phyloP scores from a whole-genome alignment of 2,329 filamentous ascomycete genomes.

The Alternaria sp. region DNA sequence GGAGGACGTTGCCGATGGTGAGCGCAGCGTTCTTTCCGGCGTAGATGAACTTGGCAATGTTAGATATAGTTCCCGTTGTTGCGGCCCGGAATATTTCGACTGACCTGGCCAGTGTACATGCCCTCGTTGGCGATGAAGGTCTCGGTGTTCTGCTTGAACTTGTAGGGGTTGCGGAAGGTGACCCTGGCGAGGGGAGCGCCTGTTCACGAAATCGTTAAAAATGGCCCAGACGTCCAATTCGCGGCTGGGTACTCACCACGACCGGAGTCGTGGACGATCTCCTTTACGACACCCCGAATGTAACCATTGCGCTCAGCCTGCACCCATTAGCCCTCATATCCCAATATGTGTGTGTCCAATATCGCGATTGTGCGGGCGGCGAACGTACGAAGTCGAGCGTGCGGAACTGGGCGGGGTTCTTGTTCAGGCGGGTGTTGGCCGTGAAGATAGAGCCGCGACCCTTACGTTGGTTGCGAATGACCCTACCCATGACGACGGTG shows the following conservation, averaged over 20 bases:
- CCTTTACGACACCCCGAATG: slow-evolving; percentile 95
- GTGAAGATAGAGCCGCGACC: slow-evolving; percentile 80
- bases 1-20: slow-evolving; percentile 97
- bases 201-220: slow-evolving; percentile 31
- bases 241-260: slow-evolving; percentile 69
- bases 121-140: slow-evolving; percentile 99
- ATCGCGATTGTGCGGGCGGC: slow-evolving; percentile 30
- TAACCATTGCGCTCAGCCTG: slow-evolving; percentile 91
- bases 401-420: slow-evolving; percentile 94
- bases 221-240: slow-evolving; percentile 13
- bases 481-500: slow-evolving; percentile 64
- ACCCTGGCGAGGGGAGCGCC: slow-evolving; percentile 89
- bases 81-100: slow-evolving; percentile 15
- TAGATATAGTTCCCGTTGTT: slow-evolving; percentile 13
- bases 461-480: slow-evolving; percentile 76
- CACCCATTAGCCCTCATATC: slow-evolving; percentile 46
- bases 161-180: slow-evolving; percentile 96
- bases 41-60: slow-evolving; percentile 79
- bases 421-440: slow-evolving; percentile 75
- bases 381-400: slow-evolving; percentile 79
- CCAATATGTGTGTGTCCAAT: slow-evolving; percentile 11
- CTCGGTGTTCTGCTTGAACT: slow-evolving; percentile 96
- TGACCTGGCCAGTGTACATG: slow-evolving; percentile 96
- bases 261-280: slow-evolving; percentile 98
- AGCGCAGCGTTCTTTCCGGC: slow-evolving; percentile 98